Evolutionary conservation across 768 basidiomycete genomes (phyloP).

Genomic region (Phanerodontia chrysosporium): DNA sequence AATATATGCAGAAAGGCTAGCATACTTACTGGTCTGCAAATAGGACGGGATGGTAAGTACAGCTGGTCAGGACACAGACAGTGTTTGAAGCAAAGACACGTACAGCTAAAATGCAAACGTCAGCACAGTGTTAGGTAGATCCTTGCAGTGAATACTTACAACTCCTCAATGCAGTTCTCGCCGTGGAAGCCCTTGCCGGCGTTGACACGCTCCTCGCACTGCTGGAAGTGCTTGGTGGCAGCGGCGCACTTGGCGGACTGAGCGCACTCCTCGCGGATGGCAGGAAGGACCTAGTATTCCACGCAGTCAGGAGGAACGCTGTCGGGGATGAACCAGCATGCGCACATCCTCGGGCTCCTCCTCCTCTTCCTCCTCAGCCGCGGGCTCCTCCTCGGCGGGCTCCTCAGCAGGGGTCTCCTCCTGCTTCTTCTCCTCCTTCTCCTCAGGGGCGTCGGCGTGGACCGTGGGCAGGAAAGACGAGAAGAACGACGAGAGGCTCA

Average conservation of each 20-base stretch:
- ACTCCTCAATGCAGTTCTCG: conserved; percentile 91
- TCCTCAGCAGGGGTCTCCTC: conserved; percentile 30
- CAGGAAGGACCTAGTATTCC: conserved; percentile 54
- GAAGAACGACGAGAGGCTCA: conserved; percentile 42
- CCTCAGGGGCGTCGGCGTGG: conserved; percentile 39
- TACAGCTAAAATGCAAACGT: conserved; percentile 20
- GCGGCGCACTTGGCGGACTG: conserved; percentile 59
- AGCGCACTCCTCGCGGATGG: conserved; percentile 73
- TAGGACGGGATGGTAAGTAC: neutral
- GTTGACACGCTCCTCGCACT: conserved; percentile 86
- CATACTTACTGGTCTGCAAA: conserved; percentile 63
- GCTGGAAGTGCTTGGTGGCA: conserved; percentile 78
- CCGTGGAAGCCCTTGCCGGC: conserved; percentile 80
- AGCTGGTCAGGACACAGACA: neutral
- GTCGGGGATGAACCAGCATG: neutral
- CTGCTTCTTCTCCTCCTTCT: conserved; percentile 33
- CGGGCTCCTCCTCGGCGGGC: conserved; percentile 35
- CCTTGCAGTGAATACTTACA: conserved; percentile 36
- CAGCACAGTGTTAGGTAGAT: neutral
- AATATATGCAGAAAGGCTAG: neutral
- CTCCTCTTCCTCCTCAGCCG: conserved; percentile 43
- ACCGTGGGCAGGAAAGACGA: conserved; percentile 38
- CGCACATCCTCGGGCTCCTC: conserved; percentile 82
- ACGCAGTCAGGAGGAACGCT: neutral
- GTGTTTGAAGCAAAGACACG: conserved; percentile 9